Percentiles rank a stretch among this genome's conserved stretches.
Conservation (phyloP, 495 filamentous ascomycete genomes). For the Evernia prunastri region DNA sequence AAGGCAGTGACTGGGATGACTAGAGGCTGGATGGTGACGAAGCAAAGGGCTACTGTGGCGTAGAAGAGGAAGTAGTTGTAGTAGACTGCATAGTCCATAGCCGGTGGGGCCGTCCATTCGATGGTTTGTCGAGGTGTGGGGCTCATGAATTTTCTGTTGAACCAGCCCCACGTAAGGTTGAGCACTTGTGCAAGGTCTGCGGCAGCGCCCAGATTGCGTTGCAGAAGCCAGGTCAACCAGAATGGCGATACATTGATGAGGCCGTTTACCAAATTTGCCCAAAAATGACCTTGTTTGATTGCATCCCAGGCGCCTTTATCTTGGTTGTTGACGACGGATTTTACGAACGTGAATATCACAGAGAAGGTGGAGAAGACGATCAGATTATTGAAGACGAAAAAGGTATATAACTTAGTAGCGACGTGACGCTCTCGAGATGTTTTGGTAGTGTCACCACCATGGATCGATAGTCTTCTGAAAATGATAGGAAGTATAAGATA, state of each 20-base stretch:
- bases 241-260: conserved; percentile 78
- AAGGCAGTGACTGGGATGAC: conserved; percentile 84
- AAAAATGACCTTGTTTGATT: conserved; percentile 56
- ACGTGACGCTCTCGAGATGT: conserved; percentile 92
- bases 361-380: conserved; percentile 88
- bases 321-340: conserved; percentile 52
- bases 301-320: conserved; percentile 58
- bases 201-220: conserved; percentile 85
- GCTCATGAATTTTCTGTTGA: conserved; percentile 71
- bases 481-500: conserved; percentile 85
- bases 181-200: conserved; percentile 83
- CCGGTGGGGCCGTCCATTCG: conserved; percentile 83
- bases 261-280: conserved; percentile 53
- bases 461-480: conserved; percentile 75
- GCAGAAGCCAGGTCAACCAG: conserved; percentile 89
- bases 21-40: conserved; percentile 79
- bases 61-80: conserved; percentile 97
- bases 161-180: conserved; percentile 70
- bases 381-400: conserved; percentile 97
- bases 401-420: conserved; percentile 81
- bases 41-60: conserved; percentile 80
- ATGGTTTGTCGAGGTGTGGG: conserved; percentile 92
- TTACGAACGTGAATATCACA: conserved; percentile 65
- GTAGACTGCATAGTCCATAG: conserved; percentile 93
- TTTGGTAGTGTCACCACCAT: conserved; percentile 80